Percentiles rank a stretch among this genome's conserved stretches.
phyloP scores from a whole-genome alignment of 129 eudicot species.

The Tagetes patula region DNA sequence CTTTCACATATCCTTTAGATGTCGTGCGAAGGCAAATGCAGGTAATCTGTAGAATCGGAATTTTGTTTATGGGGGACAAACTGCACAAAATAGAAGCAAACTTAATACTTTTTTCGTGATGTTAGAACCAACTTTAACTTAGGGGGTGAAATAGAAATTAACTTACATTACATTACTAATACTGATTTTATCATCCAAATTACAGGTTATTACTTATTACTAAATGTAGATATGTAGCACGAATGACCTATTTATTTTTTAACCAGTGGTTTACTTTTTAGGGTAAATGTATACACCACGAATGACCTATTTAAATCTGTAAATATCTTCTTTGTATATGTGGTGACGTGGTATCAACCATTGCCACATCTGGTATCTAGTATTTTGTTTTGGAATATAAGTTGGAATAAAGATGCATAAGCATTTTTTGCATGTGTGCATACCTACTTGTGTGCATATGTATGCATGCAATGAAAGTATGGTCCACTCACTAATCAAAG shows the following conservation, averaged over 20 bases:
- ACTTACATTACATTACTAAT: not conserved
- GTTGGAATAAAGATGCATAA: not conserved
- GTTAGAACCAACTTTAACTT: not conserved
- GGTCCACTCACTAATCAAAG: not conserved
- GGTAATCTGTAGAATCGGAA: constrained; percentile 42
- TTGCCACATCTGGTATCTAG: not conserved
- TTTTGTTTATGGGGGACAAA: constrained; percentile 1
- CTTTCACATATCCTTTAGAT: constrained; percentile 96
- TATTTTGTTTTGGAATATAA: not conserved
- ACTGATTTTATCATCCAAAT: not conserved
- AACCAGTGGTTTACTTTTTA: no score
- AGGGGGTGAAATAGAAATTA: not conserved
- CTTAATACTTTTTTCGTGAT: not conserved
- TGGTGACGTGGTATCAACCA: not conserved
- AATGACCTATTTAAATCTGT: not conserved
- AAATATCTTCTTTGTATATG: not conserved
- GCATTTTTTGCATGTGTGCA: constrained; percentile 6
- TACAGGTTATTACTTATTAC: not conserved
- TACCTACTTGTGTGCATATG: not conserved
- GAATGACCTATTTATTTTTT: no score
- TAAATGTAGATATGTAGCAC: no score
- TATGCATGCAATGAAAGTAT: not conserved
- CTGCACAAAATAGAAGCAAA: not conserved
- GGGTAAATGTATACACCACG: not conserved
- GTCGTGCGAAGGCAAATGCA: constrained; percentile 98